Percentiles rank a stretch among this genome's conserved stretches.
Conservation (phyloP, 768 basidiomycete species). For the Suillus brevipes region DNA sequence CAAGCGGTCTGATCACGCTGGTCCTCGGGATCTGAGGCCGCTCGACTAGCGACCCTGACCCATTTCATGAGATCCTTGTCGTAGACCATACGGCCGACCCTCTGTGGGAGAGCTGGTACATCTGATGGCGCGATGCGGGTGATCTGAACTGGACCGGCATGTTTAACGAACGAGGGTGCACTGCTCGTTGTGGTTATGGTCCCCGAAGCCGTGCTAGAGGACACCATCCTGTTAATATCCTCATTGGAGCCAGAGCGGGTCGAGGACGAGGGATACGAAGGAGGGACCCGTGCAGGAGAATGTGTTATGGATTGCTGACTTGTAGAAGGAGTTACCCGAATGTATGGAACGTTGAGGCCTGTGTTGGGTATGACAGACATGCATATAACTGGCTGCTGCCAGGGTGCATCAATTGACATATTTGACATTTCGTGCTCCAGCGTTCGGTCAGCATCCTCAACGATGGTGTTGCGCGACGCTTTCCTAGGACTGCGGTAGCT, state of each 20-base stretch:
- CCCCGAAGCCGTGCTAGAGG: conserved; percentile 79
- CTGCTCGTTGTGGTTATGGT: conserved; percentile 73
- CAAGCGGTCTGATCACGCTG: conserved; percentile 30
- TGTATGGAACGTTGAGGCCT: conserved; percentile 23
- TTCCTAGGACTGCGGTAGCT: conserved; percentile 46
- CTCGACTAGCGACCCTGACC: conserved; percentile 61
- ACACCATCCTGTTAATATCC: conserved; percentile 87
- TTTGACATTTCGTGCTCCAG: conserved; percentile 42
- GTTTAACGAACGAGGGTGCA: conserved; percentile 83
- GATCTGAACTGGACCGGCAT: conserved; percentile 75
- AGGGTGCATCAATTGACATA: conserved; percentile 43
- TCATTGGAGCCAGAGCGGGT: conserved; percentile 55
- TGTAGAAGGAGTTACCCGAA: conserved; percentile 31
- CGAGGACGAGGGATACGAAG: conserved; percentile 51
- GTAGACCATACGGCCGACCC: conserved; percentile 85
- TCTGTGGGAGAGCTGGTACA: conserved; percentile 70
- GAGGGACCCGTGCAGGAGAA: conserved; percentile 32
- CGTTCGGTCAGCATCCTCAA: conserved; percentile 44
- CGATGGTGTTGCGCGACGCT: conserved; percentile 36
- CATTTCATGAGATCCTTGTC: conserved; percentile 84
- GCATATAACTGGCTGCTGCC: conserved; percentile 27
- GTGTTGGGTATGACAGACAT: conserved; percentile 14
- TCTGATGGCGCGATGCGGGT: conserved; percentile 81
- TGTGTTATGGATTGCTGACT: conserved; percentile 29
- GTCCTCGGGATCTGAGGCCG: conserved; percentile 31